Percentiles rank a stretch among this genome's conserved stretches.
These are phyloP conservation scores for Trichomonascaceae sp. DNA, from an alignment of 1,139 yeast species.

Conservation along the genomic window DNA sequence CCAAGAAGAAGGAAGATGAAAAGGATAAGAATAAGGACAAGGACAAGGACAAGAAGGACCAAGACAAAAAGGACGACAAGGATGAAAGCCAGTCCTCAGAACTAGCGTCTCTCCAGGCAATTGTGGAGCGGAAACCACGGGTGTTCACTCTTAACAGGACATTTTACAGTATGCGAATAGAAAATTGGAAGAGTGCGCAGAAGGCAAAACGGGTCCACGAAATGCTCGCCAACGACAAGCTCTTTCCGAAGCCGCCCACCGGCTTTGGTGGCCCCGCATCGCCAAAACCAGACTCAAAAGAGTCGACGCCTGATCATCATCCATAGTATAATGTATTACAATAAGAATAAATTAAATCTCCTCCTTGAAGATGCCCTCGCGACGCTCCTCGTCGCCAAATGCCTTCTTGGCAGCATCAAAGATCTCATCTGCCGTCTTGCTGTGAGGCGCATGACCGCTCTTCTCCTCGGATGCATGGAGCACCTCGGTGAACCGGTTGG, in stretches of 20 bases:
- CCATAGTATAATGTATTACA: background rate
- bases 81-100: conserved; percentile 11
- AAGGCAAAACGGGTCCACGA: conserved; percentile 30
- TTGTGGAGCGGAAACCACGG: conserved; percentile 30
- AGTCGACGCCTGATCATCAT: too few species aligned
- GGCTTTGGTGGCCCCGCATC: too few species aligned
- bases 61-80: conserved; percentile 12
- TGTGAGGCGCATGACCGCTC: background rate
- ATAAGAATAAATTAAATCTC: background rate
- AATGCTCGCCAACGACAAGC: conserved; percentile 31
- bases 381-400: background rate
- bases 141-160: conserved; percentile 37
- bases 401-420: background rate
- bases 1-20: conserved; percentile 12
- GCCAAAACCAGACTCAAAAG: too few species aligned
- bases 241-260: conserved; percentile 48
- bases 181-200: conserved; percentile 30
- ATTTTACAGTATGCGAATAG: conserved; percentile 41
- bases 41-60: conserved; percentile 12
- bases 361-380: background rate
- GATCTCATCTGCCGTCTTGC: background rate
- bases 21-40: conserved; percentile 13
- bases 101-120: conserved; percentile 11
- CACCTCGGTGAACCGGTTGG: background rate
- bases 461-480: background rate